phyloP scores from a whole-genome alignment of 768 basidiomycete species.

The Calocybe gangraenosa region DNA sequence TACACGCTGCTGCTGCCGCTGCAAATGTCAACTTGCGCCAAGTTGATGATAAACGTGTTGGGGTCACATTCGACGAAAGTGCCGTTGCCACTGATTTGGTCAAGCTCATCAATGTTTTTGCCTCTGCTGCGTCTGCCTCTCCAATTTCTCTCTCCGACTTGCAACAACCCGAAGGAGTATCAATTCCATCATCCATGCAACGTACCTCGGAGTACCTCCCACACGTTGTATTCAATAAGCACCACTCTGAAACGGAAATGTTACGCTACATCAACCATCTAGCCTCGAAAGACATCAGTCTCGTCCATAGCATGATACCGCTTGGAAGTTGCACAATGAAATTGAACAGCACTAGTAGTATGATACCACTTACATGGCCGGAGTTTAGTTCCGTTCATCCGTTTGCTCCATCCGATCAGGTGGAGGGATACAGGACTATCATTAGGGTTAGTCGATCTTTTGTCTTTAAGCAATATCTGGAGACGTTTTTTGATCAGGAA shows the following conservation, averaged over 20 bases:
- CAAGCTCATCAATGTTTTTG: constrained; percentile 77
- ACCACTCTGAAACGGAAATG: constrained; percentile 99
- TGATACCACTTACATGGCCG: constrained; percentile 95
- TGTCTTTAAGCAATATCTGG: not conserved
- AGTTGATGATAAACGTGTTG: constrained; percentile 72
- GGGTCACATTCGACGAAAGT: constrained; percentile 92
- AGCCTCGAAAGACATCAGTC: constrained; percentile 90
- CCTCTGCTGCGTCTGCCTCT: constrained; percentile 52
- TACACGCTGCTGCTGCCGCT: constrained; percentile 66
- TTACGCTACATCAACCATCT: constrained; percentile 93
- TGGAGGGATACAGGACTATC: constrained; percentile 77
- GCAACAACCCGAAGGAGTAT: constrained; percentile 34
- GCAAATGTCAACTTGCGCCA: constrained; percentile 81
- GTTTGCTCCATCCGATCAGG: constrained; percentile 87
- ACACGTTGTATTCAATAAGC: constrained; percentile 92
- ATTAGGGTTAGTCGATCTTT: constrained; percentile 52
- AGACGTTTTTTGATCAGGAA: constrained; percentile 47
- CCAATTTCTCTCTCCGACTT: constrained; percentile 44
- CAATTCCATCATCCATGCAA: constrained; percentile 51
- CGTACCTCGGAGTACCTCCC: constrained; percentile 71
- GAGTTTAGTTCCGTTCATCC: constrained; percentile 91
- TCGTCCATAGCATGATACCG: constrained; percentile 95
- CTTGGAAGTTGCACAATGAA: constrained; percentile 98
- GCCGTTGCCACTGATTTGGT: constrained; percentile 72
- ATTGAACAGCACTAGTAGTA: constrained; percentile 95